Percentiles rank a stretch among this genome's conserved stretches.
Conservation (phyloP, 148 eudicot species). For the Rhododendron williamsianum region DNA sequence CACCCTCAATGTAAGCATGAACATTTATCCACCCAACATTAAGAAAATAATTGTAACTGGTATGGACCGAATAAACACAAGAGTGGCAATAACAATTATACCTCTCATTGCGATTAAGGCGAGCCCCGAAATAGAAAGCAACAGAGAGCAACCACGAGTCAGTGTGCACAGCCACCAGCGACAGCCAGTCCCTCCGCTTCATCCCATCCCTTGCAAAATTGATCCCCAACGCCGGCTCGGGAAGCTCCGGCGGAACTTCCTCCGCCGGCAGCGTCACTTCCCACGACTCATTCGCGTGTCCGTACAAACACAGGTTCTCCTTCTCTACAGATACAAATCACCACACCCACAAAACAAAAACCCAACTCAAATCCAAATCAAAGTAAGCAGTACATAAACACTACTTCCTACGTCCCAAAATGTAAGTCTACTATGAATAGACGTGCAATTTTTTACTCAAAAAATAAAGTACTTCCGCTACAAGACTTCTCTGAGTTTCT, state of each 20-base stretch:
- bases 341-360: not conserved
- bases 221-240: conserved; percentile 93
- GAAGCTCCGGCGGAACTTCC: conserved; percentile 94
- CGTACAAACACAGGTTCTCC: conserved; percentile 85
- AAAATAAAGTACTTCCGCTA: not conserved
- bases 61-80: not conserved
- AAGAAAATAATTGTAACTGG: not conserved
- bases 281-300: conserved; percentile 73
- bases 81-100: conserved; percentile 5
- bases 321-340: conserved; percentile 38
- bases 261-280: conserved; percentile 87
- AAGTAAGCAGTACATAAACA: conserved; percentile 18
- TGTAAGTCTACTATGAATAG: not conserved
- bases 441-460: not conserved
- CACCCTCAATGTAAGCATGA: not conserved
- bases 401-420: conserved; percentile 8
- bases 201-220: conserved; percentile 93
- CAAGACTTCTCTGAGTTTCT: not conserved
- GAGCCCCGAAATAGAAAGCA: conserved; percentile 84
- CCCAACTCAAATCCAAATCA: conserved; percentile 7
- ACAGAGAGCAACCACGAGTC: conserved; percentile 92
- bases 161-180: conserved; percentile 78
- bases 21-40: not conserved
- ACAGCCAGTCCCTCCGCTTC: conserved; percentile 77
- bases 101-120: conserved; percentile 74